A percentile compares a stretch with the other conserved stretches of the same genome.
phyloP scores from a whole-genome alignment of 495 filamentous ascomycete genomes.

The Penicillium manginii region DNA sequence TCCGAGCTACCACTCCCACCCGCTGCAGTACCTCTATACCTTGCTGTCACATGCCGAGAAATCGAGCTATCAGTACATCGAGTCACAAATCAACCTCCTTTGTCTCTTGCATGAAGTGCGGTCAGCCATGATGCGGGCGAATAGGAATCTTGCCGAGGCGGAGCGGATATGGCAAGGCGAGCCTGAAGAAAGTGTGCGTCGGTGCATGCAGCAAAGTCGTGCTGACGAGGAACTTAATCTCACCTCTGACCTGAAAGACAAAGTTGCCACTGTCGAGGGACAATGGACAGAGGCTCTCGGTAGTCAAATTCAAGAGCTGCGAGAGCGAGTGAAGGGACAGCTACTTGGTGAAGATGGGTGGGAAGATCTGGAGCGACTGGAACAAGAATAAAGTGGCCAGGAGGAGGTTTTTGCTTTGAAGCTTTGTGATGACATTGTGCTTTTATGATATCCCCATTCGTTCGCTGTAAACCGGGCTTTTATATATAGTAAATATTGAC shows the following conservation, averaged over 20 bases:
- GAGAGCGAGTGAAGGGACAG: slow-evolving; percentile 63
- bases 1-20: slow-evolving; percentile 74
- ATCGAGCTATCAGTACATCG: slow-evolving; percentile 93
- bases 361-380: slow-evolving; percentile 64
- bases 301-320: slow-evolving; percentile 56
- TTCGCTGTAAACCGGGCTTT: slow-evolving; percentile 25
- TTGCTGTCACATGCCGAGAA: slow-evolving; percentile 86
- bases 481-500: too few relatives aligned
- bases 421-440: slow-evolving; percentile 9
- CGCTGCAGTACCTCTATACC: slow-evolving; percentile 85
- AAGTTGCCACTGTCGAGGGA: slow-evolving; percentile 84
- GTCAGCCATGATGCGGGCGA: slow-evolving; percentile 69
- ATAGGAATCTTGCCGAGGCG: slow-evolving; percentile 55
- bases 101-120: slow-evolving; percentile 93
- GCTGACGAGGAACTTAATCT: slow-evolving; percentile 66
- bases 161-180: slow-evolving; percentile 63
- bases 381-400: slow-evolving; percentile 31
- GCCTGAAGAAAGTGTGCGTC: slow-evolving; percentile 47
- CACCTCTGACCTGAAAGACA: slow-evolving; percentile 89
- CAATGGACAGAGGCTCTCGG: slow-evolving; percentile 79
- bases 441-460: slow-evolving; percentile 38
- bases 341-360: slow-evolving; percentile 71
- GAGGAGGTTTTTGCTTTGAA: not conserved
- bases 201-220: slow-evolving; percentile 63
- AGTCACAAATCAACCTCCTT: slow-evolving; percentile 90